A percentile compares a stretch with the other conserved stretches of the same genome.
Evolutionary conservation across 805 yeast species (phyloP).

Genomic region (Myxozyma sirexii): DNA sequence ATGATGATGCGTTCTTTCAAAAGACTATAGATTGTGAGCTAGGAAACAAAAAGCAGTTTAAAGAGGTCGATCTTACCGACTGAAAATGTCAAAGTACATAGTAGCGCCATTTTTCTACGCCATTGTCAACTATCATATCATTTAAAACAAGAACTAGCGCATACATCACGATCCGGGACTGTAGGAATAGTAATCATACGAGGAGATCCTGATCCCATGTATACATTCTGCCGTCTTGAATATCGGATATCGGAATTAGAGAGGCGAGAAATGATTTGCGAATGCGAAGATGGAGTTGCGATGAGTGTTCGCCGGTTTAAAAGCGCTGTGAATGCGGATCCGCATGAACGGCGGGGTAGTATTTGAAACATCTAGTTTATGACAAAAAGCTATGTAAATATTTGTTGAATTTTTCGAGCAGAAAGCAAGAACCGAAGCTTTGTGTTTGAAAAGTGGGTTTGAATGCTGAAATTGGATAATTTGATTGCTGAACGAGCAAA

Average conservation of each 20-base stretch:
- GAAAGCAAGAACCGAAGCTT: too few species aligned
- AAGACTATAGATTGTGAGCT: slow-evolving; percentile 26
- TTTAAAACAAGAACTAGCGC: neutral
- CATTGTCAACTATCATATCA: neutral
- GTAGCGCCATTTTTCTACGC: slow-evolving; percentile 26
- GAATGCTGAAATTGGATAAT: too few species aligned
- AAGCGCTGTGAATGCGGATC: neutral
- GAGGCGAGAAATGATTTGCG: neutral
- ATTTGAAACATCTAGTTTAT: neutral
- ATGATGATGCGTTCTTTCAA: slow-evolving; percentile 40
- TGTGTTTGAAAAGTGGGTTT: too few species aligned
- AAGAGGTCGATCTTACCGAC: slow-evolving; percentile 16
- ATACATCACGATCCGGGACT: slow-evolving; percentile 29
- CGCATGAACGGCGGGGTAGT: neutral
- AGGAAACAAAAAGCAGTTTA: neutral
- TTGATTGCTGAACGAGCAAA: too few species aligned
- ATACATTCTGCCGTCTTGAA: neutral
- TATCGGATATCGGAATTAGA: neutral
- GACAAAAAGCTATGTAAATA: too few species aligned
- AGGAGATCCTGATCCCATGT: neutral
- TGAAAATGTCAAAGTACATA: slow-evolving; percentile 31
- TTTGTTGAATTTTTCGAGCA: too few species aligned
- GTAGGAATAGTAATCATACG: slow-evolving; percentile 26
- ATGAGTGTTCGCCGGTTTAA: neutral
- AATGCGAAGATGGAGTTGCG: neutral